A percentile compares a stretch with the other conserved stretches of the same genome.
Conservation (phyloP, 768 basidiomycete genomes). For the Agaricus blazei region DNA sequence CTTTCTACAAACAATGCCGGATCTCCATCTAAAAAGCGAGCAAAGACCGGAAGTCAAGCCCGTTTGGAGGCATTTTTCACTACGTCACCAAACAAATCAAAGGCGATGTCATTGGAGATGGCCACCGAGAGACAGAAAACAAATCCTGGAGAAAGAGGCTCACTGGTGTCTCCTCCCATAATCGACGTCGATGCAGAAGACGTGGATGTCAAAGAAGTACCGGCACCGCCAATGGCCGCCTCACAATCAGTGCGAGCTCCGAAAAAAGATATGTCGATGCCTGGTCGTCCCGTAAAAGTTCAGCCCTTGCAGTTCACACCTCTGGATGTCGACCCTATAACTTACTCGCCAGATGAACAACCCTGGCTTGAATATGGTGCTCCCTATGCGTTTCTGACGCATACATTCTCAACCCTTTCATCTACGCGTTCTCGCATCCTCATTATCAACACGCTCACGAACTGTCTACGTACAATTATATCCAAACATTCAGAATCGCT, state of each 20-base stretch:
- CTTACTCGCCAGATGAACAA: constrained; percentile 36
- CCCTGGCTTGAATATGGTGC: constrained; percentile 40
- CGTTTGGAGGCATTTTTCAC: constrained; percentile 8
- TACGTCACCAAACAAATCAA: neutral
- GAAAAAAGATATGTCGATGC: neutral
- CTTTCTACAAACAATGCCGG: neutral
- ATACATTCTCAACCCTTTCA: constrained; percentile 55
- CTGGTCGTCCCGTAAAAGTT: neutral
- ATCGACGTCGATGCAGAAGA: constrained; percentile 7
- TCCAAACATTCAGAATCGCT: constrained; percentile 64
- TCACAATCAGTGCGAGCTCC: neutral
- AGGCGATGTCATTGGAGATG: neutral
- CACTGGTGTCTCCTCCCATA: neutral
- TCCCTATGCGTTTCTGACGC: constrained; percentile 70
- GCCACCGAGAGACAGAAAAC: neutral
- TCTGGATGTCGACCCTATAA: constrained; percentile 45
- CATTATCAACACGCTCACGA: constrained; percentile 67
- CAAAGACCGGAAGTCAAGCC: constrained; percentile 1
- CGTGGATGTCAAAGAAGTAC: neutral
- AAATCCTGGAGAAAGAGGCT: neutral
- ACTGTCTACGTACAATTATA: constrained; percentile 67
- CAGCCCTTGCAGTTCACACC: constrained; percentile 19
- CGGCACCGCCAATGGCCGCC: neutral
- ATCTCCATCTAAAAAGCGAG: constrained; percentile 4
- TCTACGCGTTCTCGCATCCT: constrained; percentile 67